Conservation (phyloP, 177 flowering plant species). For the Telopea speciosissima region DNA sequence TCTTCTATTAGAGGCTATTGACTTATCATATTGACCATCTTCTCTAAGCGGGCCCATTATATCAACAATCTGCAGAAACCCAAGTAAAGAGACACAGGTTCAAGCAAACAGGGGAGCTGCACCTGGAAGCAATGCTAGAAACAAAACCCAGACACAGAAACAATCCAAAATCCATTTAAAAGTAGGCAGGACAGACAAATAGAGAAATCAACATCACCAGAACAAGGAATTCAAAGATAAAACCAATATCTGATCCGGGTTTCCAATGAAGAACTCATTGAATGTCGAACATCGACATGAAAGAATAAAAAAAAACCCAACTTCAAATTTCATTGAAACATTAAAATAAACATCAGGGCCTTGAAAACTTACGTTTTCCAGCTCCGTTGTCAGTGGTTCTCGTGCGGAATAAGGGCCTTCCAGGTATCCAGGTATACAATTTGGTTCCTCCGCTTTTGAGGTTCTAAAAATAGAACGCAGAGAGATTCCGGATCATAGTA, state of each 20-base stretch:
- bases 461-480: neutral
- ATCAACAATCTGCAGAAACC: too few species aligned
- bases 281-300: neutral
- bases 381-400: slow-evolving; percentile 2
- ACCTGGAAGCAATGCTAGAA: neutral
- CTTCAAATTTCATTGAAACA: neutral
- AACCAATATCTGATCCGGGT: neutral
- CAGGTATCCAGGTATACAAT: slow-evolving; percentile 1
- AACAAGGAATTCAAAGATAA: neutral
- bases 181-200: neutral
- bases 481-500: neutral
- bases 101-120: too few species aligned
- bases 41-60: too few species aligned
- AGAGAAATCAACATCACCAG: slow-evolving; percentile 4
- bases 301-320: slow-evolving; percentile 1
- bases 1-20: too few species aligned
- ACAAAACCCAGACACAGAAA: neutral
- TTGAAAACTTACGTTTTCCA: neutral
- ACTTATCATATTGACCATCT: too few species aligned
- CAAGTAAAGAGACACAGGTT: too few species aligned
- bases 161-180: neutral
- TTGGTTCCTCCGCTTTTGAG: neutral
- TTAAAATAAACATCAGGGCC: too few species aligned
- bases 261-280: neutral
- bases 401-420: neutral